These are phyloP conservation scores for Trifolium dubium DNA, from an alignment of 306 rosid genomes.

Conservation along the genomic window DNA sequence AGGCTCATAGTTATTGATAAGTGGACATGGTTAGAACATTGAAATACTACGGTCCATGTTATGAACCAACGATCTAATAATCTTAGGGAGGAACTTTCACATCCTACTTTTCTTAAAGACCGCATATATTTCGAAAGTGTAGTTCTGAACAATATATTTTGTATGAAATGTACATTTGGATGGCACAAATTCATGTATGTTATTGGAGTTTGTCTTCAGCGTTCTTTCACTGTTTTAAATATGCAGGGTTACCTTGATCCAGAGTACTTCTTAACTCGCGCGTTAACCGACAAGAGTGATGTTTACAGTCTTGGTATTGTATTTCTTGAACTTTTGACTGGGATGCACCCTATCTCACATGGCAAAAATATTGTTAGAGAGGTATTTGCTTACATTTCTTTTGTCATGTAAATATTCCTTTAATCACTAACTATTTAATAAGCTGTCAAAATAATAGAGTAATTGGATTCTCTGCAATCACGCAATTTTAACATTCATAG, in stretches of 20 bases:
- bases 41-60: no score
- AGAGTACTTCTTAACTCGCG: neutral
- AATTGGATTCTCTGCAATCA: neutral
- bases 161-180: no score
- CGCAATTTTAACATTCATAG: neutral
- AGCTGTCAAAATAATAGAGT: neutral
- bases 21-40: no score
- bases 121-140: no score
- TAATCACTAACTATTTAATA: no score
- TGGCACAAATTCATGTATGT: no score
- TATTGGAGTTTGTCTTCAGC: neutral
- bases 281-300: slow-evolving; percentile 6
- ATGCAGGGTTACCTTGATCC: slow-evolving; percentile 30
- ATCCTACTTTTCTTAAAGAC: no score
- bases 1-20: no score
- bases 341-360: slow-evolving; percentile 4
- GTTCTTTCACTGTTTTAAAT: neutral
- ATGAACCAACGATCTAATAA: no score
- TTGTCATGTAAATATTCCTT: neutral
- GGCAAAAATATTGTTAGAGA: slow-evolving; percentile 29
- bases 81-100: no score
- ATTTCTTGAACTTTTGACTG: slow-evolving; percentile 10
- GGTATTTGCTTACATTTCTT: neutral
- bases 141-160: no score
- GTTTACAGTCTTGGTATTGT: slow-evolving; percentile 13